Base-by-base conservation (phyloP, 495 filamentous ascomycete species). In the Neurospora tetraspora region DNA sequence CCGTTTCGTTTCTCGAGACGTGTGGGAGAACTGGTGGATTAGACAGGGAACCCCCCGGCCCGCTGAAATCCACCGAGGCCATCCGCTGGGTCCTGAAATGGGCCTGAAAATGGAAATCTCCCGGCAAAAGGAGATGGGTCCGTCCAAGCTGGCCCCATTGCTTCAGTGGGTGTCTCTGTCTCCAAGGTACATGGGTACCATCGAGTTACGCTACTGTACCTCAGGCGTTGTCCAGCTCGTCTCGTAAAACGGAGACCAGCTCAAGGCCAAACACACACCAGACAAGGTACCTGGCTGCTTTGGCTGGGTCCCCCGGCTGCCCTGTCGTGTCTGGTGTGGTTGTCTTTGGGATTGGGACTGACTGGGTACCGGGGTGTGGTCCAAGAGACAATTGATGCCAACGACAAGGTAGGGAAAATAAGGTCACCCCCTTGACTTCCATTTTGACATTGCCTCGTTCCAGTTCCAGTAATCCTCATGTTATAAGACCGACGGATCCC, bases 401-500 rank as follows among this genome's bases (percentile, higher is more conserved):
- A 74, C 69, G 72, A 74, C 74, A 76, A 75, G 70, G 70, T 71
- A 70, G 74, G 74, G 75, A 75, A 76, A 78, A 79, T 76, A 71
- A 74, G 53, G 39, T 40, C 12, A 40, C 40, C 53, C 47, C 53
- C 53, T 65, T 65, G 53, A 65, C 75, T 77, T 71, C 74, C 72
- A 75, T 75, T 72, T 76, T 72, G 59, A 70, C 75, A 74, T 78
- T 78, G 74, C 76, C 74, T 71, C 71, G 73, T 42, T 69, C 53
- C 53, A 65, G 71, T 73, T 70, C 72, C 40, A 74, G 76, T 73
- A 73, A 75, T 78, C 77, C 77, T 74, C 75, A 79, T 69, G 73
- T 80, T 79, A 77, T 78, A 78, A 77, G 77, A 76, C 74, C 68
- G 68, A 69, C 53, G 68, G 72, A 73, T 76, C 74, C 78, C 78